Percentiles rank a stretch among this genome's conserved stretches.
phyloP scores from a whole-genome alignment of 805 yeast genomes.

The Priceomyces castillae region DNA sequence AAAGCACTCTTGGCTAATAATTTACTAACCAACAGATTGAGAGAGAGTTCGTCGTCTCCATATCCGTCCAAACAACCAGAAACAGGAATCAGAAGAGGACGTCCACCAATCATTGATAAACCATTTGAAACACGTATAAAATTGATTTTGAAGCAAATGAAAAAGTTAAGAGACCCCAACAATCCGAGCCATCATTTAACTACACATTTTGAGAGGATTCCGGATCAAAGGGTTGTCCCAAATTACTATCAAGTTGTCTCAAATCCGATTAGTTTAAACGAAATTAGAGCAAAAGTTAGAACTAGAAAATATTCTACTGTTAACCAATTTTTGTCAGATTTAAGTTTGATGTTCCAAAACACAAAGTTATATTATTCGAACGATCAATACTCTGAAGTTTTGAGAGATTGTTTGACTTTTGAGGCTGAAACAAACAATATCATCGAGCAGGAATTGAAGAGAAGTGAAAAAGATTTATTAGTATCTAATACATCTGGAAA shows the following conservation, averaged over 20 bases:
- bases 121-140: constrained; percentile 93
- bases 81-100: constrained; percentile 69
- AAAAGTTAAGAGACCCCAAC: constrained; percentile 60
- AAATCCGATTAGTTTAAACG: constrained; percentile 66
- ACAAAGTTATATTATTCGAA: constrained; percentile 58
- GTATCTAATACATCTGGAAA: constrained; percentile 36
- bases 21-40: constrained; percentile 12
- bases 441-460: constrained; percentile 66
- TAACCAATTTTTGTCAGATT: constrained; percentile 73
- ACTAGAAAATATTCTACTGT: constrained; percentile 77
- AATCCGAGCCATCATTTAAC: constrained; percentile 50
- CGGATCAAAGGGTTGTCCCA: constrained; percentile 57
- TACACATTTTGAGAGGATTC: constrained; percentile 75
- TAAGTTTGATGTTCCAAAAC: constrained; percentile 70
- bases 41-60: constrained; percentile 10
- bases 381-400: constrained; percentile 54
- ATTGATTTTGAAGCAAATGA: constrained; percentile 75
- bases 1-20: constrained; percentile 11
- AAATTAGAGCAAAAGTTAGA: constrained; percentile 78
- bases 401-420: constrained; percentile 59
- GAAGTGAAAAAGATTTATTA: constrained; percentile 77
- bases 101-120: constrained; percentile 88
- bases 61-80: constrained; percentile 15
- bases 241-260: constrained; percentile 53
- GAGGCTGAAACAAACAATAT: constrained; percentile 59